These are phyloP conservation scores for Boeremia lycopersici DNA, from an alignment of 2,329 filamentous ascomycete species.

Conservation along the genomic window DNA sequence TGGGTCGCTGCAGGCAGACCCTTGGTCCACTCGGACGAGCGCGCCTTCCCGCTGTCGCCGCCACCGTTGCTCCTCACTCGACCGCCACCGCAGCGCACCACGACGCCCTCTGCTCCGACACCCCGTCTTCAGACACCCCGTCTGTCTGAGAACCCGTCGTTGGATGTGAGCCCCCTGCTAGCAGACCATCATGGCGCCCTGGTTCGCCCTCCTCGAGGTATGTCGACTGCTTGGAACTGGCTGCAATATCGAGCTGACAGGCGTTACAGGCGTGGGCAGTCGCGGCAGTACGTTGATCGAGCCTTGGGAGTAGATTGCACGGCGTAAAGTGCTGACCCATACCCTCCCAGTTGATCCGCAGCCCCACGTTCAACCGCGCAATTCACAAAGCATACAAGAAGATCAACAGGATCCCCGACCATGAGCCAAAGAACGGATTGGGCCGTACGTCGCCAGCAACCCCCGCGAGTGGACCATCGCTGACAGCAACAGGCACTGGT, in stretches of 20 bases:
- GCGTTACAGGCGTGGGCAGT: conserved; percentile 47
- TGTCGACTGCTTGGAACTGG: conserved; percentile 8
- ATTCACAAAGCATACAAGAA: conserved; percentile 58
- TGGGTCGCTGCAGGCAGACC: background rate
- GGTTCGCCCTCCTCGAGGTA: conserved; percentile 43
- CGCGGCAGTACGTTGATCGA: conserved; percentile 35
- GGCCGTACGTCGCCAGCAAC: conserved; percentile 51
- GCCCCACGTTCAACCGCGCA: conserved; percentile 60
- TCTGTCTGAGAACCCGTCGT: background rate
- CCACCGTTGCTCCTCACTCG: conserved; percentile 10
- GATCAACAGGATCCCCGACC: conserved; percentile 54
- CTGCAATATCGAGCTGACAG: conserved; percentile 24
- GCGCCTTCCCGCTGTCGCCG: conserved; percentile 5
- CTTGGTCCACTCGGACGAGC: conserved; percentile 1
- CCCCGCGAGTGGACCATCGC: conserved; percentile 24
- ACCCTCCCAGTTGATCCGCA: conserved; percentile 55
- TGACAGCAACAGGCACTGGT: conserved; percentile 32
- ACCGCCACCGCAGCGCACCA: conserved; percentile 1
- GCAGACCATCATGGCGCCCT: conserved; percentile 34
- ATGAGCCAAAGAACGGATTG: conserved; percentile 45
- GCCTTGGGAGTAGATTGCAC: background rate
- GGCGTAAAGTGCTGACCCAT: conserved; percentile 3
- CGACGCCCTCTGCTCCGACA: background rate
- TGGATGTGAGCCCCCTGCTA: background rate
- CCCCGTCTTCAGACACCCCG: background rate